Evolutionary conservation across 208 protist species (phyloP).

Genomic region (Trypanosoma cruzi): DNA sequence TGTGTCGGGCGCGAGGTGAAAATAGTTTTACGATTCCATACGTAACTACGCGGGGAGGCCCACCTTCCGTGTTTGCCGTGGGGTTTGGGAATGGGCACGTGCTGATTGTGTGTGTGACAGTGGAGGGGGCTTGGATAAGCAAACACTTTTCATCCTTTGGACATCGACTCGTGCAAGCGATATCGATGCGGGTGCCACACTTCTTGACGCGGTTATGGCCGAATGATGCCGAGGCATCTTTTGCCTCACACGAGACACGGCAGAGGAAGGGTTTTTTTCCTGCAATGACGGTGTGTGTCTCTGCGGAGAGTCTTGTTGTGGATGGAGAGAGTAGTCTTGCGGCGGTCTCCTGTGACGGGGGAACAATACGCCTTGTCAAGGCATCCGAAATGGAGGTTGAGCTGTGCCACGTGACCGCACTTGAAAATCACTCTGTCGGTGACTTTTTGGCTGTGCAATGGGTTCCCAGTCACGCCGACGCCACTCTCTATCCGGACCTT

Average conservation of each 20-base stretch:
- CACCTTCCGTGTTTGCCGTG: conserved; percentile 72
- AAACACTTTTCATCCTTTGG: conserved; percentile 58
- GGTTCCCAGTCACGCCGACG: conserved; percentile 38
- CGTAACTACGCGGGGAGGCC: not conserved
- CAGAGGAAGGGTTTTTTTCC: not conserved
- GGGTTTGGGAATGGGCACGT: conserved; percentile 83
- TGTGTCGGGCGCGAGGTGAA: conserved; percentile 51
- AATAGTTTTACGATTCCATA: conserved; percentile 29
- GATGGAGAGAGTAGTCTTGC: conserved; percentile 63
- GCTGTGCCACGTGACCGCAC: conserved; percentile 5
- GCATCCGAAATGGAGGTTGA: conserved; percentile 55
- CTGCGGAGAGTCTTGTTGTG: conserved; percentile 39
- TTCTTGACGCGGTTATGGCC: conserved; percentile 77
- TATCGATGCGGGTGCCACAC: conserved; percentile 53
- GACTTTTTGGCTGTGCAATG: conserved; percentile 68
- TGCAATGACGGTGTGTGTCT: conserved; percentile 31
- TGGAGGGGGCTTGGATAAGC: conserved; percentile 62
- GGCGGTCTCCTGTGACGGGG: conserved; percentile 67
- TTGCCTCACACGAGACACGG: not conserved
- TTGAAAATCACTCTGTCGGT: conserved; percentile 75
- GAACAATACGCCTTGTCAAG: conserved; percentile 56
- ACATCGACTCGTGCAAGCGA: conserved; percentile 45
- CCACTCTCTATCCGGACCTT: conserved; percentile 59
- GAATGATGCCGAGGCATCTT: not conserved
- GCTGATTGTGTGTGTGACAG: conserved; percentile 63